A percentile compares a stretch with the other conserved stretches of the same genome.
Conservation (phyloP, 768 basidiomycete species). For the Gloeopeniophorella convolvens region DNA sequence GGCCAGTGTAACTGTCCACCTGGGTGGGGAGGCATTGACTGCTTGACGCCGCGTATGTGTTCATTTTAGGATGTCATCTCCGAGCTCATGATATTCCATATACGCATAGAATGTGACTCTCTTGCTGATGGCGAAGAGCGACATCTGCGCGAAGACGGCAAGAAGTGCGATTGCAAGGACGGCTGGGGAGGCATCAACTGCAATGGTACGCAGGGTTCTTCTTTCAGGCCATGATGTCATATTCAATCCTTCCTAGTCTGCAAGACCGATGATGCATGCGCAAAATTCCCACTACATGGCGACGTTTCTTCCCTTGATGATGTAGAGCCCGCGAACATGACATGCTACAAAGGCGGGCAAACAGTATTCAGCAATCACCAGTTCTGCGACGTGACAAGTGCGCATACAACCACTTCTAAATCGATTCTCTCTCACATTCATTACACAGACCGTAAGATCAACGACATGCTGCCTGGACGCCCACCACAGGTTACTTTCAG, state of each 20-base stretch:
- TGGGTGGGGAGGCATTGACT: constrained; percentile 98
- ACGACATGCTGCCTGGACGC: constrained; percentile 86
- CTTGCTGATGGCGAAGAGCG: constrained; percentile 86
- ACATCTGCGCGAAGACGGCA: constrained; percentile 66
- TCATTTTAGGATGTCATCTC: neutral
- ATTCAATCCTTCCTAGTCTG: constrained; percentile 56
- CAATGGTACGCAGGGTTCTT: constrained; percentile 58
- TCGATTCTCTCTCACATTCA: neutral
- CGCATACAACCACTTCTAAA: constrained; percentile 26
- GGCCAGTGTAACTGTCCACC: constrained; percentile 96
- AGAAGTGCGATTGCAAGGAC: constrained; percentile 82
- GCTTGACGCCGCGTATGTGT: constrained; percentile 79
- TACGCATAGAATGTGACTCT: constrained; percentile 78
- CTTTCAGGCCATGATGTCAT: neutral
- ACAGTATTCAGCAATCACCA: constrained; percentile 96
- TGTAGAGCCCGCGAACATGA: constrained; percentile 57
- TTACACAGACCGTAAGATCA: constrained; percentile 81
- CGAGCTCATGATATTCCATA: neutral
- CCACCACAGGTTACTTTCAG: constrained; percentile 96
- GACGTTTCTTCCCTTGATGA: constrained; percentile 35
- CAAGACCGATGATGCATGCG: constrained; percentile 72
- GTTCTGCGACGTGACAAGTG: constrained; percentile 98
- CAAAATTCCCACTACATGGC: constrained; percentile 63
- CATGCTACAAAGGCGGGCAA: constrained; percentile 89
- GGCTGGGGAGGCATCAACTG: constrained; percentile 98